Evolutionary conservation across 73 alveolate species (phyloP), one percentile per base, ranked within the genome.

Genomic region (Effrenium voratum): DNA sequence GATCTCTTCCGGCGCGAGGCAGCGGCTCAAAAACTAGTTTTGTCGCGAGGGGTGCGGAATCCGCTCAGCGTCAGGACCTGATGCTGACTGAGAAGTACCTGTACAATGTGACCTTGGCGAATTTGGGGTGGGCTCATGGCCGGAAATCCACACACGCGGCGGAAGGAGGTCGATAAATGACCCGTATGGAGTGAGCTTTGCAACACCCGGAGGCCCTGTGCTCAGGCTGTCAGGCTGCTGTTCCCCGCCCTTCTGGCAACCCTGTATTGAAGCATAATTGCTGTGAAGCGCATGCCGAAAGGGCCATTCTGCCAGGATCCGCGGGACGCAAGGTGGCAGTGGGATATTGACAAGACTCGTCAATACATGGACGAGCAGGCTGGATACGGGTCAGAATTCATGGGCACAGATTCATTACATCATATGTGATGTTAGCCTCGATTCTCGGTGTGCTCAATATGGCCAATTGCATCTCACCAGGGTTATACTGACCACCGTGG

Each of bases 331-430:
- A 66, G 88, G 38, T 90, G 97, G 97, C 97, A 90, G 47, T 90
- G 97, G 97, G 97, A 70, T 32, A 76, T 90, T 8, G 97, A 90
- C 97, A 90, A 90, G 75, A 90, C 97, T 46, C 97, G 97, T 6
- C 97, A 90, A 41, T 90, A 45, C 76, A 41, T 90, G 75, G 97
- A 90, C 26, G 97, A 90, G 76, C 87, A 90, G 97, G 97, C 60
- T 3, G 2, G 32, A n/a, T n/a, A n/a, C n/a, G n/a, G n/a, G n/a
- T n/a, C n/a, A n/a, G n/a, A n/a, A n/a, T n/a, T n/a, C n/a, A n/a
- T n/a, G n/a, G n/a, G n/a, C n/a, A n/a, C n/a, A n/a, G n/a, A n/a
- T n/a, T n/a, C n/a, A n/a, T n/a, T n/a, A n/a, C n/a, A n/a, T n/a
- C n/a, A n/a, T n/a, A n/a, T n/a, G n/a, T n/a, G n/a, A n/a, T n/a